Conservation (phyloP, 805 yeast species). For the Candida gorgasii region DNA sequence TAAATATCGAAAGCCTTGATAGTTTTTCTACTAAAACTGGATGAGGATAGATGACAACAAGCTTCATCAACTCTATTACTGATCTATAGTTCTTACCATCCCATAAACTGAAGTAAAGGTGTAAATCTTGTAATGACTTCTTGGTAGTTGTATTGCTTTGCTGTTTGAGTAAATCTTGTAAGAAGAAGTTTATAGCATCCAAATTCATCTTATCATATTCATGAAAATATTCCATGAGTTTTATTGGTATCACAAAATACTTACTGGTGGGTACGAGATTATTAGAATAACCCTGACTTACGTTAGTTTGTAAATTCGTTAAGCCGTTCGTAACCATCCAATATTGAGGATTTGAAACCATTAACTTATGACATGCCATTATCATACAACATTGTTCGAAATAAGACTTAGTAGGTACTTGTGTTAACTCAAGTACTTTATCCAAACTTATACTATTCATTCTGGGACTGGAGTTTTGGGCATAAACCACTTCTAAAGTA, state of each 20-base stretch:
- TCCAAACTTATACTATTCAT: conserved; percentile 3
- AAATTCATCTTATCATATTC: conserved; percentile 16
- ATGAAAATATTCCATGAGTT: conserved; percentile 13
- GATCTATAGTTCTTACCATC: conserved; percentile 26
- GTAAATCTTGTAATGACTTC: conserved; percentile 26
- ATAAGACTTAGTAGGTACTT: conserved; percentile 18
- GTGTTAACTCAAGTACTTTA: conserved; percentile 13
- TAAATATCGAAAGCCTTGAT: conserved; percentile 5
- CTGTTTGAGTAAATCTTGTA: conserved; percentile 18
- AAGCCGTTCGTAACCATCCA: conserved; percentile 27
- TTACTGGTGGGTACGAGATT: conserved; percentile 19
- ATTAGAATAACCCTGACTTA: conserved; percentile 27
- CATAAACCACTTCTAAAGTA: conserved; percentile 18
- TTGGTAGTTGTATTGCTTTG: conserved; percentile 16
- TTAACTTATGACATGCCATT: conserved; percentile 25
- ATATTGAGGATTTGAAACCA: conserved; percentile 22
- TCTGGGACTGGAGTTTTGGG: conserved; percentile 21
- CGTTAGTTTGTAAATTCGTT: conserved; percentile 19
- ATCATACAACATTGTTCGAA: conserved; percentile 31
- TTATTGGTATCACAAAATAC: conserved; percentile 28
- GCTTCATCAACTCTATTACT: conserved; percentile 30
- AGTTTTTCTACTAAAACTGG: conserved; percentile 9
- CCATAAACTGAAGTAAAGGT: conserved; percentile 31
- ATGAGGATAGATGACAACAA: conserved; percentile 35
- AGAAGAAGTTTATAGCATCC: conserved; percentile 21